A percentile compares a stretch with the other conserved stretches of the same genome.
These are phyloP conservation scores for Neobulgaria alba DNA, from an alignment of 2,329 filamentous ascomycete species.

Conservation along the genomic window DNA sequence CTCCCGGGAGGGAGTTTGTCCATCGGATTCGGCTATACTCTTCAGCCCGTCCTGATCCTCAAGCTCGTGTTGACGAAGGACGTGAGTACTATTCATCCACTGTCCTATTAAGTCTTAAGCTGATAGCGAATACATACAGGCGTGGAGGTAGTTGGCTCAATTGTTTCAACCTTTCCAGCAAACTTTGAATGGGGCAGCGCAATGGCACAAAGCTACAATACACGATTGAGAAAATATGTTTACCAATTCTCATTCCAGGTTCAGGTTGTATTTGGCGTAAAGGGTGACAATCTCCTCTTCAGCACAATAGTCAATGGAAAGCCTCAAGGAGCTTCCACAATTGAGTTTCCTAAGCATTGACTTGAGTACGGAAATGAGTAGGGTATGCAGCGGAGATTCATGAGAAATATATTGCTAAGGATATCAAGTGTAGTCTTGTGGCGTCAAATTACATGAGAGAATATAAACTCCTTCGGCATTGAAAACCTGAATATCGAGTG, in stretches of 20 bases:
- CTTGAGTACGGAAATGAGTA: no score
- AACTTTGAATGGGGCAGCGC: neutral
- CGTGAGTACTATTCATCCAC: neutral
- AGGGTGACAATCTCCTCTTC: constrained; percentile 9
- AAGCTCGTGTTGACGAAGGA: neutral
- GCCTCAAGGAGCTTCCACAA: constrained; percentile 1
- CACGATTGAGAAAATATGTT: neutral
- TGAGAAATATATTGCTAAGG: no score
- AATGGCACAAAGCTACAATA: neutral
- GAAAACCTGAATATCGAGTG: no score
- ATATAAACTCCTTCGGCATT: no score
- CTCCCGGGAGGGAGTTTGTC: neutral
- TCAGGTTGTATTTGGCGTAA: constrained; percentile 9
- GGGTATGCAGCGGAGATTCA: no score
- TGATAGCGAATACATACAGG: constrained; percentile 1
- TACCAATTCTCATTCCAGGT: neutral
- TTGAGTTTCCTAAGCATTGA: constrained; percentile 5
- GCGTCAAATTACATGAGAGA: no score
- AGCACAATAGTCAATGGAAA: constrained; percentile 3
- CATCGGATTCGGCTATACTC: neutral
- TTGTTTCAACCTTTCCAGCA: neutral
- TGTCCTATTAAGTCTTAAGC: neutral
- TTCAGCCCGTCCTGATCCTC: neutral
- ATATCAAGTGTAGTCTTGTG: no score
- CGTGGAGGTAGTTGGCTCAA: constrained; percentile 2